Evolutionary conservation across 495 filamentous ascomycete species (phyloP).

Genomic region (Amniculicola lignicola): DNA sequence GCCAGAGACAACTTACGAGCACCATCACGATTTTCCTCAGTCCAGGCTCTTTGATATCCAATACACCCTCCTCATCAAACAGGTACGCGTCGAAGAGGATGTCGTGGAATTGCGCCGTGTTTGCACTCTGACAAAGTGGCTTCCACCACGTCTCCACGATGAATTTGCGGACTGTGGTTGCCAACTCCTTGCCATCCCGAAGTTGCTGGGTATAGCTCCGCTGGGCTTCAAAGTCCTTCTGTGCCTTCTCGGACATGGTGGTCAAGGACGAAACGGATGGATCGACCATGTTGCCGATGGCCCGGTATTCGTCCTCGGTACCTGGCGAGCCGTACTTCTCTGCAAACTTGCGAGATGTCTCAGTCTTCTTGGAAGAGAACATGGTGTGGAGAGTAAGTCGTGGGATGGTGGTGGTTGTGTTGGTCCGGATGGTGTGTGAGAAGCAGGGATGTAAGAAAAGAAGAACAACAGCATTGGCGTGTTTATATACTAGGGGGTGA

Average conservation of each 20-base stretch:
- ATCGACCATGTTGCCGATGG: background rate
- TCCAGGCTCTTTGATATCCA: background rate
- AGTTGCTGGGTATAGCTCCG: background rate
- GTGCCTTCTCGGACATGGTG: background rate
- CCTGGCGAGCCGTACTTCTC: background rate
- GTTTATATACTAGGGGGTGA: too few relatives aligned
- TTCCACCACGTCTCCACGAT: background rate
- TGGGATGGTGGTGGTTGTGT: background rate
- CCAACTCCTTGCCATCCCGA: background rate
- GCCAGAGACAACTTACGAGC: conserved; percentile 1
- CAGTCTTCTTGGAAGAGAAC: background rate
- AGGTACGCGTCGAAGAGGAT: background rate
- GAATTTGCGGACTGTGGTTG: background rate
- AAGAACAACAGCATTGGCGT: too few relatives aligned
- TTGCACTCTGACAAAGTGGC: background rate
- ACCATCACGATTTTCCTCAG: background rate
- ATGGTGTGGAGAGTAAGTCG: background rate
- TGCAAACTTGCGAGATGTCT: background rate
- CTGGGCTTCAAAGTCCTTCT: too few relatives aligned
- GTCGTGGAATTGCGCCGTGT: background rate
- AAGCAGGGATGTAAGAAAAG: too few relatives aligned
- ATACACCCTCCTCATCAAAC: conserved; percentile 1
- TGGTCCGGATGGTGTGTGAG: background rate
- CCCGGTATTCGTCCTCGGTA: background rate
- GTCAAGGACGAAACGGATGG: background rate